Conservation (phyloP, 331 rosid species). For the Rosa hybrid region DNA sequence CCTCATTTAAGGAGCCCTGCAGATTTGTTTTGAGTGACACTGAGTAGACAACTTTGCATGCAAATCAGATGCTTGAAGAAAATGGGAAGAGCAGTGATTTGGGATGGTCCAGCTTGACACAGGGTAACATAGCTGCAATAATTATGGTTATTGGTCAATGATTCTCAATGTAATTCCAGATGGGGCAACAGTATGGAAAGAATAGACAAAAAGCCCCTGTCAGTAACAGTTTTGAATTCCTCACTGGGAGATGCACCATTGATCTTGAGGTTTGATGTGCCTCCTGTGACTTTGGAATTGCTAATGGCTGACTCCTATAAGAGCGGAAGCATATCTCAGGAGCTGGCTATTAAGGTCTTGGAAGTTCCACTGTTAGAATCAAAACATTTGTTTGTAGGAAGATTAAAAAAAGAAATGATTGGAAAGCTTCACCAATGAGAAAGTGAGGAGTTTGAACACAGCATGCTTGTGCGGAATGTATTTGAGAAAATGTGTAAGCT, state of each 20-base stretch:
- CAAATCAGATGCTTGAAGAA: too few relatives aligned
- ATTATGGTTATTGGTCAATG: not conserved
- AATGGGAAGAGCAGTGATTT: too few relatives aligned
- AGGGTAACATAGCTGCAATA: not conserved
- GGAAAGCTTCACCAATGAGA: not conserved
- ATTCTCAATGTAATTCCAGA: not conserved
- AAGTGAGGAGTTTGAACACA: not conserved
- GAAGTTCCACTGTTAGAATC: not conserved
- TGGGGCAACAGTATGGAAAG: not conserved
- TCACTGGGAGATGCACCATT: not conserved
- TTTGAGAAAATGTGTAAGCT: not conserved
- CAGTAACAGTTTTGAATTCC: not conserved
- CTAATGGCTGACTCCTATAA: not conserved
- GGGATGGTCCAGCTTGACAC: not conserved
- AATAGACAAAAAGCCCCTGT: not conserved
- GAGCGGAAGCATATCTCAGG: not conserved
- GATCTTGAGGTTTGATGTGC: not conserved
- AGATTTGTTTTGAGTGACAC: not conserved
- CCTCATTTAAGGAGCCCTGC: not conserved
- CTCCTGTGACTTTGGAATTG: too few relatives aligned
- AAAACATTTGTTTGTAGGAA: too few relatives aligned
- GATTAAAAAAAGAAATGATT: too few relatives aligned
- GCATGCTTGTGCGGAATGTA: not conserved
- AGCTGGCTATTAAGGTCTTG: not conserved
- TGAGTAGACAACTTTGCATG: not conserved